Evolutionary conservation across 2,329 filamentous ascomycete species (phyloP).

Genomic region (Curvularia sp.): DNA sequence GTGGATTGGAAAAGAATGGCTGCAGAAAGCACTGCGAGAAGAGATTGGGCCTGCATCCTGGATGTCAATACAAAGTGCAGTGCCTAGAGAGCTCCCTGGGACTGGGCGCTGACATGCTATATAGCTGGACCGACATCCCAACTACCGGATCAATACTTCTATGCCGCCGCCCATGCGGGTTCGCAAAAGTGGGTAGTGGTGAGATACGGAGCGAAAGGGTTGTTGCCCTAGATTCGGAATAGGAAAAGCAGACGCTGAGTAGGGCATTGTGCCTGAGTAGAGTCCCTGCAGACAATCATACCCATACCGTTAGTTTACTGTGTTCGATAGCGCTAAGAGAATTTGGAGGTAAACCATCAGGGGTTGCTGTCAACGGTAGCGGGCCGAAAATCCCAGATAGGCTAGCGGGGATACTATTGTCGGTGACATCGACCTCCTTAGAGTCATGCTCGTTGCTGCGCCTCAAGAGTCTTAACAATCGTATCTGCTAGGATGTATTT

Average conservation of each 20-base stretch:
- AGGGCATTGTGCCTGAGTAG: slow-evolving; percentile 13
- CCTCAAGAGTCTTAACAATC: slow-evolving; percentile 8
- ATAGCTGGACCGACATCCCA: slow-evolving; percentile 7
- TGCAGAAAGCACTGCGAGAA: slow-evolving; percentile 23
- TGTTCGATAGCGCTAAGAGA: slow-evolving; percentile 10
- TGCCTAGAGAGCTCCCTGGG: slow-evolving; percentile 3
- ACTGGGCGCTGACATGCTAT: slow-evolving; percentile 7
- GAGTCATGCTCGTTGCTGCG: slow-evolving; percentile 16
- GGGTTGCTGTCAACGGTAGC: slow-evolving; percentile 12
- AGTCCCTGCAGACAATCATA: slow-evolving; percentile 1
- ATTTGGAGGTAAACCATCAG: slow-evolving; percentile 1
- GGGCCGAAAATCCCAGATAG: slow-evolving; percentile 12
- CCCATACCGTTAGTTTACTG: slow-evolving; percentile 11
- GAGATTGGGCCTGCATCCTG: slow-evolving; percentile 26
- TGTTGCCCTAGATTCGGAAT: slow-evolving; percentile 2
- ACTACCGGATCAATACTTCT: slow-evolving; percentile 14
- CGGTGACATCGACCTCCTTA: slow-evolving; percentile 9
- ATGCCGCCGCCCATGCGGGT: slow-evolving; percentile 19
- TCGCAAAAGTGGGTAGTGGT: slow-evolving; percentile 5
- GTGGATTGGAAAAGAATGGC: slow-evolving; percentile 27
- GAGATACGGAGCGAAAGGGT: slow-evolving; percentile 11
- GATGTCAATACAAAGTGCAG: slow-evolving; percentile 13
- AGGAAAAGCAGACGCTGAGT: slow-evolving; percentile 6
- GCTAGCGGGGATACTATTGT: slow-evolving; percentile 11
- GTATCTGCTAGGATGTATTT: background rate